phyloP scores from a whole-genome alignment of 257 asterid species.

The Solanum commersonii region DNA sequence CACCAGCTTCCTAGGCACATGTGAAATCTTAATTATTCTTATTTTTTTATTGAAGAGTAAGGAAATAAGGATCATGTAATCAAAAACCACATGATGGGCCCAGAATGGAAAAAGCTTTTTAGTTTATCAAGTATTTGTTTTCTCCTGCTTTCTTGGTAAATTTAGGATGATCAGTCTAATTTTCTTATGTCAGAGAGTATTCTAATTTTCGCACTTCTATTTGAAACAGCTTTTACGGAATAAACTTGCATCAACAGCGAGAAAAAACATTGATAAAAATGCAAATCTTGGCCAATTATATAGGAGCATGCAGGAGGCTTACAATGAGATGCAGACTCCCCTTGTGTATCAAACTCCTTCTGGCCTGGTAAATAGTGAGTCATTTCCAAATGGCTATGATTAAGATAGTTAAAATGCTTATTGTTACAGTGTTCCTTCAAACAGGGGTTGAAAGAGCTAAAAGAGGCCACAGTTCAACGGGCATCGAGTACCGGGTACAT shows the following conservation, averaged over 20 bases:
- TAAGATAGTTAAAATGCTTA: neutral
- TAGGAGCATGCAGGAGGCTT: slow-evolving; percentile 73
- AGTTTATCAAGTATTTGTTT: neutral
- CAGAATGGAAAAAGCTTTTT: neutral
- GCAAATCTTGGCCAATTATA: slow-evolving; percentile 75
- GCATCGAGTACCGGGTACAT: slow-evolving; percentile 69
- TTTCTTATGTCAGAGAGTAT: neutral
- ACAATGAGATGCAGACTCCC: slow-evolving; percentile 86
- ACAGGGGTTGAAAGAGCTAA: slow-evolving; percentile 87
- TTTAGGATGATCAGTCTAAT: neutral
- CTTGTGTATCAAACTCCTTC: slow-evolving; percentile 77
- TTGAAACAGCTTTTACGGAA: slow-evolving; percentile 78
- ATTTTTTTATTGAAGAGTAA: neutral
- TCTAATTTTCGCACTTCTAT: neutral
- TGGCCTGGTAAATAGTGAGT: slow-evolving; percentile 35
- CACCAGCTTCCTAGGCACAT: neutral
- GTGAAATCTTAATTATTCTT: neutral
- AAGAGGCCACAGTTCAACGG: slow-evolving; percentile 62
- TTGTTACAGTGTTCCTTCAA: neutral
- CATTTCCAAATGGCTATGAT: neutral
- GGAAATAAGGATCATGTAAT: neutral
- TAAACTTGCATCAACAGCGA: slow-evolving; percentile 75
- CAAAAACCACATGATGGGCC: neutral
- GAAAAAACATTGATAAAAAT: slow-evolving; percentile 50
- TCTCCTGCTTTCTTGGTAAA: neutral